Conservation (phyloP, 2,329 filamentous ascomycete species). For the Volutella citrinella region DNA sequence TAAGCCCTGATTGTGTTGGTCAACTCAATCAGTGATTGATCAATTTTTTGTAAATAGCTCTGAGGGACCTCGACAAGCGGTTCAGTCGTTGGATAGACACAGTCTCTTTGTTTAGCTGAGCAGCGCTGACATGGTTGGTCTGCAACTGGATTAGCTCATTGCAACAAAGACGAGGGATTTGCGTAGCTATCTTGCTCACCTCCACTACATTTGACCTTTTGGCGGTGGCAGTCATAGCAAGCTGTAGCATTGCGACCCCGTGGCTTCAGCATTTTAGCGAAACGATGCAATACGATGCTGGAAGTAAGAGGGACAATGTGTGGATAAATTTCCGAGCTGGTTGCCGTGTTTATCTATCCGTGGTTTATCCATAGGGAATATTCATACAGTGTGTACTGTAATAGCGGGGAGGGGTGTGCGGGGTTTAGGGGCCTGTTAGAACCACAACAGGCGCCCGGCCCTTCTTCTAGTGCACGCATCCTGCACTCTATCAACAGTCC, state of each 20-base stretch:
- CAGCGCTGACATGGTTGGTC: not conserved
- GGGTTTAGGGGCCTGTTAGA: no score
- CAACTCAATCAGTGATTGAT: not conserved
- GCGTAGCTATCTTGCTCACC: not conserved
- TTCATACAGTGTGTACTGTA: no score
- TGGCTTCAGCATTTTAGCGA: not conserved
- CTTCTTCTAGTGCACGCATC: no score
- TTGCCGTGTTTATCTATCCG: no score
- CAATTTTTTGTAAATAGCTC: not conserved
- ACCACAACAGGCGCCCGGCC: no score
- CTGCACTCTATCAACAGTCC: no score
- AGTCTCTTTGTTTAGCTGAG: not conserved
- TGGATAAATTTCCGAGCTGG: no score
- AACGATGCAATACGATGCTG: no score
- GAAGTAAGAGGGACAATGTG: no score
- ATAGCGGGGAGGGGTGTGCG: no score
- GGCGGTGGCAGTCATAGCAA: not conserved
- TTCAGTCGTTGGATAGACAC: not conserved
- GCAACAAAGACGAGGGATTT: not conserved
- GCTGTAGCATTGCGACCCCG: not conserved
- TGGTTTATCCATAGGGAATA: no score
- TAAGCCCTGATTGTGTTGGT: not conserved
- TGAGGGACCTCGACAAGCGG: not conserved
- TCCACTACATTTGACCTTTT: slow-evolving; percentile 1
- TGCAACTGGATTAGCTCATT: not conserved